Base-by-base conservation (phyloP, 2,329 filamentous ascomycete genomes). In the Pseudogymnoascus sp. region DNA sequence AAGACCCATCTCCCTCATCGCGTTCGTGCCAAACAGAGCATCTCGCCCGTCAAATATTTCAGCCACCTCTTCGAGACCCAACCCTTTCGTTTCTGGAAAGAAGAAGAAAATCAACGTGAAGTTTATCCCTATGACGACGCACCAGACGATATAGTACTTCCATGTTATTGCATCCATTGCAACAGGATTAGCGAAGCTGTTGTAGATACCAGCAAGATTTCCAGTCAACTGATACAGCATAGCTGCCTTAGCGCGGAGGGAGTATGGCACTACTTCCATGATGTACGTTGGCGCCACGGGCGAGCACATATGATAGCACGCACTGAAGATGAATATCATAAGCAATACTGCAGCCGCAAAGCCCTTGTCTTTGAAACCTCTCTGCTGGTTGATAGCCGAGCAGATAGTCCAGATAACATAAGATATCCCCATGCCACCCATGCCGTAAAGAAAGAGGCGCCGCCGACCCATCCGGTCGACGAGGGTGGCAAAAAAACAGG, bases 41-140 rank as follows among this genome's bases (percentile, higher is more conserved):
- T 61, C 60, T 1, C 5, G 52, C 36, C 63, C 64, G 7, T 62
- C 64, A 42, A 65, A 65, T 4, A 65, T 40, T 5, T 39, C 60
- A 3, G 61, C 82, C 77, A 88, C 85, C 68, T 88, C 85, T 67
- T 88, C 85, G 0, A 88, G 77, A 0, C 82, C 82, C 1, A 86
- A 72, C 0, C 83, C 77, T 69, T 85, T 86, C 0, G 85, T 87
- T 72, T 87, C 84, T 0, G 84, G 84, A 3, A 85, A 85, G 67
- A 84, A 79, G 70, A 84, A 85, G 75, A 80, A 87, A 52, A 87
- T 80, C 60, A 85, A 85, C 0, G 73, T 72, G 18, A 75, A 59
- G 25, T 36, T 60, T 7, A 63, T 15, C 6, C 18, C 18, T 6
- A 37, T 39, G 7, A 60, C 48, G 25, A 61, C 40, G 27, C 63